Percentiles rank a stretch among this genome's conserved stretches.
Conservation (phyloP, 2,329 filamentous ascomycete species). For the Kalmusia sp. region DNA sequence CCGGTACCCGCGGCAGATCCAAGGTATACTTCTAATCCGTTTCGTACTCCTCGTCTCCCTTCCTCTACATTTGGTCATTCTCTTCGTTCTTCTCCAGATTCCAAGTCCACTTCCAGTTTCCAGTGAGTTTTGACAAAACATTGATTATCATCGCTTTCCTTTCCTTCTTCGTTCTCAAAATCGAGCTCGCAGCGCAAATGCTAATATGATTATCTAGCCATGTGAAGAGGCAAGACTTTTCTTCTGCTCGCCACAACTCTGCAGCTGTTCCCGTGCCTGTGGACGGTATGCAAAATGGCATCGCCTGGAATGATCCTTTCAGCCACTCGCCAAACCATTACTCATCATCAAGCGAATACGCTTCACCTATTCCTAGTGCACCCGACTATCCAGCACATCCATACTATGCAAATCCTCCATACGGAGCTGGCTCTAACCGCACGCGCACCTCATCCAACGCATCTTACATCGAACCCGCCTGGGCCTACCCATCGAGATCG, state of each 20-base stretch:
- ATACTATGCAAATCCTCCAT: conserved; percentile 39
- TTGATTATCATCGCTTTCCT: conserved; percentile 15
- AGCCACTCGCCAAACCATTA: conserved; percentile 35
- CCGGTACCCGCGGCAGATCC: conserved; percentile 32
- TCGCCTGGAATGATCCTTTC: conserved; percentile 37
- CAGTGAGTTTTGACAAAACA: conserved; percentile 47
- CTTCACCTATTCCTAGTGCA: conserved; percentile 34
- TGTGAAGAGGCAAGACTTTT: conserved; percentile 23
- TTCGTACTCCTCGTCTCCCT: conserved; percentile 47
- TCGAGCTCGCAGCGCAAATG: not conserved
- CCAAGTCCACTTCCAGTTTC: conserved; percentile 29
- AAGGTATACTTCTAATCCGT: conserved; percentile 47
- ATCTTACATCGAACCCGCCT: conserved; percentile 40
- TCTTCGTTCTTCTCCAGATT: conserved; percentile 39
- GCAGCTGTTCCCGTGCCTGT: conserved; percentile 24
- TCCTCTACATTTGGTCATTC: conserved; percentile 35
- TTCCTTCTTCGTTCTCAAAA: conserved; percentile 7
- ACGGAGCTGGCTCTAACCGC: conserved; percentile 31
- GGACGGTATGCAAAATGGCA: conserved; percentile 25
- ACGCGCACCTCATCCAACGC: conserved; percentile 47
- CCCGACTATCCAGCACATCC: conserved; percentile 32
- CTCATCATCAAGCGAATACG: conserved; percentile 43
- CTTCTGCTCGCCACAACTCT: conserved; percentile 16
- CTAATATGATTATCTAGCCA: conserved; percentile 22
- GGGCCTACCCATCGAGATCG: conserved; percentile 40